phyloP scores from a whole-genome alignment of 768 basidiomycete species.

The Infundibulicybe gibba region DNA sequence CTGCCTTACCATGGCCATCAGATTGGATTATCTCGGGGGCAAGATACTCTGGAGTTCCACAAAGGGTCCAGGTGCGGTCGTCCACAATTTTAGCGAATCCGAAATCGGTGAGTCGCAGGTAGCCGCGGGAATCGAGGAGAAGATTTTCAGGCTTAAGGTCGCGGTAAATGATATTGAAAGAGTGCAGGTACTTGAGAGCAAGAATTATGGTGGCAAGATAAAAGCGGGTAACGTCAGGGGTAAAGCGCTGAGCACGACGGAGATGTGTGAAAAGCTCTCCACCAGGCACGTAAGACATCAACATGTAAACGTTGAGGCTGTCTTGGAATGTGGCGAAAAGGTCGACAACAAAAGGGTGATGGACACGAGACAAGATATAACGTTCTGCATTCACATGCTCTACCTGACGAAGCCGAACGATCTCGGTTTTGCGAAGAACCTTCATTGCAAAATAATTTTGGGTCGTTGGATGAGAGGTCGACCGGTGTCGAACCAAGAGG shows the following conservation, averaged over 20 bases:
- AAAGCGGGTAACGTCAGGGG: conserved; percentile 96
- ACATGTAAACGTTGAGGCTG: conserved; percentile 95
- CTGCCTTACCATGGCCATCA: conserved; percentile 96
- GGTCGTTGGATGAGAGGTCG: conserved; percentile 40
- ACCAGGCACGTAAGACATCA: conserved; percentile 94
- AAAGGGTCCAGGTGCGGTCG: conserved; percentile 97
- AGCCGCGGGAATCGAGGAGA: conserved; percentile 90
- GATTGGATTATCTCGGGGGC: conserved; percentile 98
- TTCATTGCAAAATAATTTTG: conserved; percentile 84
- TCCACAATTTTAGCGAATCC: conserved; percentile 98
- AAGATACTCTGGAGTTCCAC: conserved; percentile 94
- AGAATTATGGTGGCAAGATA: conserved; percentile 96
- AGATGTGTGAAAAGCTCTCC: conserved; percentile 98
- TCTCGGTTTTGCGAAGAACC: conserved; percentile 81
- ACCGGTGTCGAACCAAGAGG: conserved; percentile 77
- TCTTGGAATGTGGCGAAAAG: conserved; percentile 96
- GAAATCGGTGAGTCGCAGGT: conserved; percentile 94
- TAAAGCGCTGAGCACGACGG: conserved; percentile 90
- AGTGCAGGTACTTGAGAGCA: conserved; percentile 92
- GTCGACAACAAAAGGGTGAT: conserved; percentile 96
- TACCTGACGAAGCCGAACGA: conserved; percentile 89
- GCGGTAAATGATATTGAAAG: conserved; percentile 96
- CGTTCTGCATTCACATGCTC: conserved; percentile 98
- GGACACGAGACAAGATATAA: conserved; percentile 85
- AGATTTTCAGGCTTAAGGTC: conserved; percentile 99